These are phyloP conservation scores for Aphanocladium album DNA, from an alignment of 2,329 filamentous ascomycete species.

Conservation along the genomic window DNA sequence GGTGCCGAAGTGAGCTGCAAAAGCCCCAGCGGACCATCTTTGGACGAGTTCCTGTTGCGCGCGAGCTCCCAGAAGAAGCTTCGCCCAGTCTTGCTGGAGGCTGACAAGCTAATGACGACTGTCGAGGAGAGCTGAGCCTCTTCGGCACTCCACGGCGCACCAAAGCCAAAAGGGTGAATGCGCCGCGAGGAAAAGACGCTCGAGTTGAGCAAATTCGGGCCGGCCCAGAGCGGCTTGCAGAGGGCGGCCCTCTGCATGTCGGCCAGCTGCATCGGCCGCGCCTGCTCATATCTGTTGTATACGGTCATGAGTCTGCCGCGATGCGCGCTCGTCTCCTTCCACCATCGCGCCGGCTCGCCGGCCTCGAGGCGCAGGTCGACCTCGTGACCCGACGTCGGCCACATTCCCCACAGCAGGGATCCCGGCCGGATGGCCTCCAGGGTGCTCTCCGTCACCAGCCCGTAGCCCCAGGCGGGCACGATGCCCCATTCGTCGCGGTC, in stretches of 20 bases:
- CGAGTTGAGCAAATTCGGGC: slow-evolving; percentile 18
- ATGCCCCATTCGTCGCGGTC: slow-evolving; percentile 38
- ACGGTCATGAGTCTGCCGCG: slow-evolving; percentile 23
- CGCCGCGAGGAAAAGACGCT: background rate
- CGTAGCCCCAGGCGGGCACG: slow-evolving; percentile 45
- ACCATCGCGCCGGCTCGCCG: slow-evolving; percentile 23
- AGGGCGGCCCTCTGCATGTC: background rate
- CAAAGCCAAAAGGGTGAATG: slow-evolving; percentile 17
- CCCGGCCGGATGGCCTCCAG: slow-evolving; percentile 28
- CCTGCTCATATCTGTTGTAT: slow-evolving; percentile 38
- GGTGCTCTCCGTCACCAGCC: slow-evolving; percentile 36
- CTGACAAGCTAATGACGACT: slow-evolving; percentile 26
- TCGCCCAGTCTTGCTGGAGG: slow-evolving; percentile 27
- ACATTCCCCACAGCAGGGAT: slow-evolving; percentile 36
- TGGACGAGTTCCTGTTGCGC: slow-evolving; percentile 10
- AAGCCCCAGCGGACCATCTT: slow-evolving; percentile 19
- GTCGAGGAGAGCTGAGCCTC: slow-evolving; percentile 30
- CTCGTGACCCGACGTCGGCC: slow-evolving; percentile 35
- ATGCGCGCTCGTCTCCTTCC: slow-evolving; percentile 33
- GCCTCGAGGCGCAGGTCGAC: slow-evolving; percentile 33
- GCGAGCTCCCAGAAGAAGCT: slow-evolving; percentile 23
- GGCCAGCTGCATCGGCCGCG: no score
- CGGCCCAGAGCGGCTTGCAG: background rate
- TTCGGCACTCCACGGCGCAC: slow-evolving; percentile 22
- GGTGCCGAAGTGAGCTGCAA: slow-evolving; percentile 25